Base-by-base conservation (phyloP, 2,329 filamentous ascomycete species). In the Fusarium sp. region DNA sequence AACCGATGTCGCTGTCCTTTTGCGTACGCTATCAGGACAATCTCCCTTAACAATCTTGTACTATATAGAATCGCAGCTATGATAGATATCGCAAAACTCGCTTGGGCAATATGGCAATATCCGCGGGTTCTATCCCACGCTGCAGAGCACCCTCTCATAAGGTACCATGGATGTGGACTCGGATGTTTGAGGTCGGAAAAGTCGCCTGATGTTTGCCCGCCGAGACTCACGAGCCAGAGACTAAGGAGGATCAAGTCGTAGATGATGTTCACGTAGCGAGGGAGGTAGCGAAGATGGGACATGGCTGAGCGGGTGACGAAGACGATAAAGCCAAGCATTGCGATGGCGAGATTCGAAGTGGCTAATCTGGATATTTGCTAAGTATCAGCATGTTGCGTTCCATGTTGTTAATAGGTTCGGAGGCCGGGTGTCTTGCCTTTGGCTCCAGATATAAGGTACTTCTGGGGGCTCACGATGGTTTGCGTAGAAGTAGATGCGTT, bases 401-500 rank as follows among this genome's bases (percentile, higher is more conserved):
- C 40, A 20, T 23, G 10, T 11, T 8, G 4, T 4, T 8, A 12
- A 16, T 8, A 23, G 4, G 1, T 11, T 30, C 30, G 30, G 30
- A 30, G 11, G 3, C 30, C 10, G 30, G 30, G 8, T 9, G 12
- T 10, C 13, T 13, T 59, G 77, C 76, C 65, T 73, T 42, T 76
- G 66, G 3, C 67, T 70, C 73, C 76, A 77, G 18, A 76, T 69
- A 11, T 71, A 37, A 4, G 76, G 73, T 4, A 77, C 67, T 40
- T 72, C 66, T 8, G 76, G 74, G 16, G 69, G 72, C 37, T 76
- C 74, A n/a, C 65, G 62, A 28, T 75, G 65, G 67, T 77, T 76
- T 30, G 76, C 75, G 18, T 76, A 77, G 49, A 65, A 76, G 57
- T 76, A 77, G 8, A 75, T 75, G 40, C 74, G 60, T 37, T 69